Percentiles rank a stretch among this genome's conserved stretches.
These are phyloP conservation scores for Aspergillus sclerotiicarbonarius DNA, from an alignment of 495 filamentous ascomycete genomes.

Conservation along the genomic window DNA sequence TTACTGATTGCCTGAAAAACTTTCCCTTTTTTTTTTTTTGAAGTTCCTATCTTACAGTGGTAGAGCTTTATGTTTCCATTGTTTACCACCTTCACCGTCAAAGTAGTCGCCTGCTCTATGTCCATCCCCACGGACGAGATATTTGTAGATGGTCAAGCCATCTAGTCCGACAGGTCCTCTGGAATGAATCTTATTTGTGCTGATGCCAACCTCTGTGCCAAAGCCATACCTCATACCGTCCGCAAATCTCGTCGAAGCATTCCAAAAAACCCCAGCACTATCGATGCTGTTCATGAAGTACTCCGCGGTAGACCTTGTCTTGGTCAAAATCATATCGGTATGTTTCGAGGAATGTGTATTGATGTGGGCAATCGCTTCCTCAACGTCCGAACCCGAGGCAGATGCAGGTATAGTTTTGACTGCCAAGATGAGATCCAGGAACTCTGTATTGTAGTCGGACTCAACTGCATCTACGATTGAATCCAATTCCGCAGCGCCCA, in stretches of 20 bases:
- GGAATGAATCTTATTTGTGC: constrained; percentile 97
- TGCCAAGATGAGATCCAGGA: constrained; percentile 79
- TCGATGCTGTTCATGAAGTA: constrained; percentile 81
- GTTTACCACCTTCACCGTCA: constrained; percentile 58
- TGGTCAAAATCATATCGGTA: constrained; percentile 87
- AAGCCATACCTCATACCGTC: constrained; percentile 98
- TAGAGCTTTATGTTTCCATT: constrained; percentile 68
- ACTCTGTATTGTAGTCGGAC: constrained; percentile 83
- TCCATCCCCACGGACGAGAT: constrained; percentile 76
- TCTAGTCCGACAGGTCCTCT: constrained; percentile 92
- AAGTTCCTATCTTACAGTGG: constrained; percentile 18
- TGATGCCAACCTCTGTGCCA: constrained; percentile 96
- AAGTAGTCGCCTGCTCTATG: constrained; percentile 74
- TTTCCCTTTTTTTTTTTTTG: background rate
- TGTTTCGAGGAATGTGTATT: constrained; percentile 91
- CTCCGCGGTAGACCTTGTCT: constrained; percentile 61
- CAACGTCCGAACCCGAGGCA: constrained; percentile 38
- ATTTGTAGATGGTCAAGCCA: constrained; percentile 96
- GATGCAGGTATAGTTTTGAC: constrained; percentile 68
- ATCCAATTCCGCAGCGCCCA: constrained; percentile 32
- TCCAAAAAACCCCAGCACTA: constrained; percentile 94
- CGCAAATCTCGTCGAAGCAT: constrained; percentile 88
- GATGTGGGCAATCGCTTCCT: constrained; percentile 81
- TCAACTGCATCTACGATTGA: constrained; percentile 64
- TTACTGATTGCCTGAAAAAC: background rate